These are phyloP conservation scores for Aspergillus udagawae DNA, from an alignment of 2,329 filamentous ascomycete genomes.

Conservation along the genomic window DNA sequence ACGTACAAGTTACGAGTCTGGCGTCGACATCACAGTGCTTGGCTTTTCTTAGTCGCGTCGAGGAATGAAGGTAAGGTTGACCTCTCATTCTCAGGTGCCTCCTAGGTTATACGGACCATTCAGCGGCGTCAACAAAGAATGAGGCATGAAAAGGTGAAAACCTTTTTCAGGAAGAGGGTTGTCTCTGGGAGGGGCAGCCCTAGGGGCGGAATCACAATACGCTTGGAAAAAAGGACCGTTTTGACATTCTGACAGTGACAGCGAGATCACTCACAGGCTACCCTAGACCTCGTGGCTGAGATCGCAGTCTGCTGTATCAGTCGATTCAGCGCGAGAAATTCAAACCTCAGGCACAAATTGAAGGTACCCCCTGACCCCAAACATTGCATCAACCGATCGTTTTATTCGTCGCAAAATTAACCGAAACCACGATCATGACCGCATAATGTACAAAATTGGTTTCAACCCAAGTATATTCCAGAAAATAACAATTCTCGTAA, in stretches of 20 bases:
- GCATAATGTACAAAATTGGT: slow-evolving; percentile 16
- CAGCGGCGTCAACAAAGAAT: background rate
- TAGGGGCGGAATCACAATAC: no score
- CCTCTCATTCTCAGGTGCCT: background rate
- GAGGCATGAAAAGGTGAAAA: background rate
- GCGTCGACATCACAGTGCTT: background rate
- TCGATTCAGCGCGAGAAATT: background rate
- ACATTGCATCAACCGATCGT: background rate
- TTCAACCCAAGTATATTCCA: slow-evolving; percentile 13
- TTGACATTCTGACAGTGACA: background rate
- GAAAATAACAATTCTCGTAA: slow-evolving; percentile 12
- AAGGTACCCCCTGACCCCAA: background rate
- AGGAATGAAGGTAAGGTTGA: background rate
- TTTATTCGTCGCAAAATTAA: background rate
- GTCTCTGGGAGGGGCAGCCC: background rate
- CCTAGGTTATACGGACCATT: background rate
- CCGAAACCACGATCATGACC: slow-evolving; percentile 9
- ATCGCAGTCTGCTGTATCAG: background rate
- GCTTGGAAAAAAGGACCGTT: background rate
- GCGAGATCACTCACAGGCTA: no score
- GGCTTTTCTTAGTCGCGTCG: background rate
- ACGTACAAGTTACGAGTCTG: no score
- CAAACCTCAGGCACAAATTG: background rate
- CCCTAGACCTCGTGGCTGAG: background rate
- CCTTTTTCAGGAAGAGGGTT: background rate